Evolutionary conservation across 2,329 filamentous ascomycete species (phyloP), one percentile per base, ranked within the genome.

Genomic region (Pseudogymnoascus sp.): DNA sequence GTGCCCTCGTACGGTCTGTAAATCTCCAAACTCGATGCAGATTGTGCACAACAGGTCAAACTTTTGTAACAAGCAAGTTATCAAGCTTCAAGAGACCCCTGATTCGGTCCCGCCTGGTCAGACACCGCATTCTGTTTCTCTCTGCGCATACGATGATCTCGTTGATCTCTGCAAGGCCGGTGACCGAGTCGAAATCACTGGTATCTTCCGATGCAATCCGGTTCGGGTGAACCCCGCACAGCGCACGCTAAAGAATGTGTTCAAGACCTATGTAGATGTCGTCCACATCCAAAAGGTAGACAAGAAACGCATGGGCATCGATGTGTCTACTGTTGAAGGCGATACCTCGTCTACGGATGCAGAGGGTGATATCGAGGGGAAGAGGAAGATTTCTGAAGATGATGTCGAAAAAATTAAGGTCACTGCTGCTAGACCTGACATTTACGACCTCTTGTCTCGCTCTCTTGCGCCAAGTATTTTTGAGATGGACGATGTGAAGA

Each of bases 401-500:
- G 93, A 98, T 69, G 91, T 96, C 73, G 87, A 87, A 63, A 93
- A 89, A 78, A 99, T 99, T 73, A 89, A 85, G 71, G 86, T 84
- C 64, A 95, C 90, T 10, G 90, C 90, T 10, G 82, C 84, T 33
- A 86, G 95, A 61, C 81, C 88, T 1, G 95, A 99, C 74, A 87
- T 99, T 62, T 99, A 99, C 75, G 93, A 99, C 22, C 84, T 99
- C 24, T 84, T 99, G 3, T 84, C 95, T 16, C 86, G 93, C 38
- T 98, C 93, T 1, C 81, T 99, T 28, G 95, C 95, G 2, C 95
- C 95, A 12, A 97, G 93, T 65, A 89, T 99, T 71, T 97, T 96
- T 78, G 95, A 99, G 76, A 90, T 96, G 87, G 95, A 99, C 69
- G 95, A 99, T 71, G 92, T 98, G 59, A 99, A 99, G 82, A 99